phyloP scores from a whole-genome alignment of 331 rosid species.

The Prunus yedoensis region DNA sequence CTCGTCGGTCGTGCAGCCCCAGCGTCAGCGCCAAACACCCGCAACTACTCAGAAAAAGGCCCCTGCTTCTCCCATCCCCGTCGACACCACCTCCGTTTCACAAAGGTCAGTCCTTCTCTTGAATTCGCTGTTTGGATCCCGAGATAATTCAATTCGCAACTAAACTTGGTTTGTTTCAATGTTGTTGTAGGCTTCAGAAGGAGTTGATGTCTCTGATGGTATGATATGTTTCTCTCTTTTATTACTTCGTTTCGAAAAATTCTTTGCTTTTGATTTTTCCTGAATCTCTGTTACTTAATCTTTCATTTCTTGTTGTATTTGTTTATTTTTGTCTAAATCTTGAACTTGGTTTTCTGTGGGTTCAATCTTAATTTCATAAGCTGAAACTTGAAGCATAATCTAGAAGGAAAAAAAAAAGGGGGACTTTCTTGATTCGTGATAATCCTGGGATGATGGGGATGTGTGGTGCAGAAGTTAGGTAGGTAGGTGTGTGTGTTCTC shows the following conservation, averaged over 20 bases:
- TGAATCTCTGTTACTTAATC: not conserved
- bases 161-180: conserved; percentile 13
- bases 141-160: not conserved
- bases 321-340: not conserved
- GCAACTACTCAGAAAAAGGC: conserved; percentile 42
- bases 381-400: not conserved
- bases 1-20: conserved; percentile 49
- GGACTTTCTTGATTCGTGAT: conserved; percentile 13
- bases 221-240: conserved; percentile 17
- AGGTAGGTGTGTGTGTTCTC: not conserved
- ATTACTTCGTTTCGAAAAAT: not conserved
- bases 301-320: not conserved
- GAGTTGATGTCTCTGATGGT: conserved; percentile 98
- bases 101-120: conserved; percentile 49
- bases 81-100: conserved; percentile 74
- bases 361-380: not conserved
- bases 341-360: conserved; percentile 3
- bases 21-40: conserved; percentile 33
- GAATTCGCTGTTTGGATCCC: conserved; percentile 14
- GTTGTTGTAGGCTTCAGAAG: conserved; percentile 72
- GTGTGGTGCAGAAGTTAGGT: not conserved
- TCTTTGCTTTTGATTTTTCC: conserved; percentile 10
- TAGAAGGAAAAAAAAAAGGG: not conserved
- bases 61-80: conserved; percentile 43
- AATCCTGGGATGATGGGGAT: conserved; percentile 1